Evolutionary conservation across 2,329 filamentous ascomycete genomes (phyloP), one percentile per base, ranked within the genome.

Genomic region (Ophiostoma himal-ulmi): DNA sequence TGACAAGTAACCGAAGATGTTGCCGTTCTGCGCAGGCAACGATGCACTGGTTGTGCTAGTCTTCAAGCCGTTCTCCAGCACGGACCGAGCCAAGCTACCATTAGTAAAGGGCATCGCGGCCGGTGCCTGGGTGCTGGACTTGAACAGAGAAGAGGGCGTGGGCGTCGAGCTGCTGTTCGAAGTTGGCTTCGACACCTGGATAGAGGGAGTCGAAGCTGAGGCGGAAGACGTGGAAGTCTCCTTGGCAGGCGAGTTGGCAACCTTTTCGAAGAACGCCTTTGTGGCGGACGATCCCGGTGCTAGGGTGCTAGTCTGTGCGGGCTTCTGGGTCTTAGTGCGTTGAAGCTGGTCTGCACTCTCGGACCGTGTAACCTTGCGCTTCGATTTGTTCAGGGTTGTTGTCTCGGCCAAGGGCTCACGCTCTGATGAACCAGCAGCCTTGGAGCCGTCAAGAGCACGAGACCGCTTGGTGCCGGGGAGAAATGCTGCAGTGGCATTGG

Each of bases 1-100:
- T 1, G 86, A 88, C 8, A 89, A 81, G 74, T 88, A 85, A 34
- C 83, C 83, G 75, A 89, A 89, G 68, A 88, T 87, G 75, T 89
- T 87, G 75, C 88, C 88, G 65, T 39, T 69, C 36, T 48, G 74
- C n/a, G 52, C 69, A 37, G 26, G 60, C 30, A 36, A 10, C 36
- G 34, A 22, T 39, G 37, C 22, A 22, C 17, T 65, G 14, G 22
- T 13, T 1, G 74, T 14, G 20, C 67, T 72, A 10, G 73, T 52
- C 69, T 77, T 77, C 26, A 74, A 69, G 20, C 72, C 74, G 11
- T 67, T 71, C 39, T 80, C 78, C 71, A 84, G 78, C 13, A 83
- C 80, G 0, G 83, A 83, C 36, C 80, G 79, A 37, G 81, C 79
- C 36, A 82, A 75, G 44, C 77, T 78, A 57, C 78, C 79, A 60